Percentiles rank a stretch among this genome's conserved stretches.
These are phyloP conservation scores for Sarocladium oryzae DNA, from an alignment of 2,329 filamentous ascomycete species.

Conservation along the genomic window DNA sequence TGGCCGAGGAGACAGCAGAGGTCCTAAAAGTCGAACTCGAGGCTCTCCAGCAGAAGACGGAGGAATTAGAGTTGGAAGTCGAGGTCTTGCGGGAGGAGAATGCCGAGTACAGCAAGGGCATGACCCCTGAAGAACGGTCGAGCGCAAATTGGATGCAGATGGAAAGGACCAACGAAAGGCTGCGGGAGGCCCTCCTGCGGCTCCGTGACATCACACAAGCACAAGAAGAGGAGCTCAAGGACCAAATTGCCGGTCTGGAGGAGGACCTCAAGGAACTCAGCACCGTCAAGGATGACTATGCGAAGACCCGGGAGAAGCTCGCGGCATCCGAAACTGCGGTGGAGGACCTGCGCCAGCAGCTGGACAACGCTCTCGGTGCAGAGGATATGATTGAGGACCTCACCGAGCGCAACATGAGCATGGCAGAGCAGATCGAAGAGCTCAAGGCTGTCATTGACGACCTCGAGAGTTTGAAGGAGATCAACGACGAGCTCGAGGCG, in stretches of 20 bases:
- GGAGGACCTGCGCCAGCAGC: slow-evolving; percentile 81
- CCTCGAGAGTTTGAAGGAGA: slow-evolving; percentile 80
- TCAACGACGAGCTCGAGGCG: slow-evolving; percentile 89
- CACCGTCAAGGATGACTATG: slow-evolving; percentile 61
- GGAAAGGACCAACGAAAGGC: slow-evolving; percentile 81
- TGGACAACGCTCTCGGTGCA: slow-evolving; percentile 80
- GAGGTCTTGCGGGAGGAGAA: slow-evolving; percentile 87
- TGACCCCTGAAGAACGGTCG: slow-evolving; percentile 80
- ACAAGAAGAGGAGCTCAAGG: slow-evolving; percentile 71
- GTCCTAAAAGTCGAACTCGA: slow-evolving; percentile 75
- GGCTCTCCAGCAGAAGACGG: slow-evolving; percentile 63
- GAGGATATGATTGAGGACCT: slow-evolving; percentile 94
- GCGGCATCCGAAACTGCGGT: slow-evolving; percentile 66
- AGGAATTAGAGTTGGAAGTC: slow-evolving; percentile 82
- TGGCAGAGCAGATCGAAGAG: slow-evolving; percentile 78
- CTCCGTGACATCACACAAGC: slow-evolving; percentile 84
- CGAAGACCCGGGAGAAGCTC: slow-evolving; percentile 65
- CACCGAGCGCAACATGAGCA: slow-evolving; percentile 76
- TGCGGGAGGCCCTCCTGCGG: slow-evolving; percentile 77
- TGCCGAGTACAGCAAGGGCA: slow-evolving; percentile 72
- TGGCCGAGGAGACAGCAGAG: slow-evolving; percentile 91
- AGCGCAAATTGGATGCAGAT: slow-evolving; percentile 87
- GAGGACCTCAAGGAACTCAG: slow-evolving; percentile 64
- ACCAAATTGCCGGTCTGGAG: slow-evolving; percentile 67
- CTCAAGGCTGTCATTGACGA: slow-evolving; percentile 78